Evolutionary conservation across 2,329 filamentous ascomycete genomes (phyloP), one percentile per base, ranked within the genome.

Genomic region (Hirsutella minnesotensis): DNA sequence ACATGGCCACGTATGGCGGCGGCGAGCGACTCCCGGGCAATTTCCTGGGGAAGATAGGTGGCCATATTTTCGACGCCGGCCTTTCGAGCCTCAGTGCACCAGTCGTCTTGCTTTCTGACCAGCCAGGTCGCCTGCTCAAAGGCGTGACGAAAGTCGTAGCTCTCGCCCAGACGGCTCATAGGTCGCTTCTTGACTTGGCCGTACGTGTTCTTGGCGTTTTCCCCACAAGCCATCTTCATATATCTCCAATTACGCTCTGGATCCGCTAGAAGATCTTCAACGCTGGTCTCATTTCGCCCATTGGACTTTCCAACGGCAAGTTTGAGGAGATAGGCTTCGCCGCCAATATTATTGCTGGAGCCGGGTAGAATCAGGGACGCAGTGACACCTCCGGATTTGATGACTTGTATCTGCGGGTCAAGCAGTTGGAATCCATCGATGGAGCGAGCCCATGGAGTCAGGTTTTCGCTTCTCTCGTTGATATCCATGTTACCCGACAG

Each of bases 141-240:
- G 2, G 79, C 78, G 45, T 79, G 78, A 2, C 81, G 70, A 51
- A 85, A 81, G 48, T 78, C 72, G 70, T 77, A 85, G 39, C 79
- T 80, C 60, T 85, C 79, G 9, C 81, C 81, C 53, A 85, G 63
- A 1, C 81, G 67, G 47, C 75, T 82, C 43, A 68, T 68, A 0
- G 77, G 78, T 38, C 64, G 64, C 41, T 69, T 66, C 20, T 75
- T 76, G 4, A 62, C 53, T 38, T 64, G 66, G 9, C 78, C 78
- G 46, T 83, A 81, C 1, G 77, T 63, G 1, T 69, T 62, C 62
- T 83, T 83, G 2, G 80, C 65, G 51, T 85, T 85, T 60, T 85
- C 81, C 30, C 81, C 81, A 49, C 80, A 85, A 0, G 81, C 81
- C 80, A 85, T 85, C 63, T 86, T 85, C 69, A 86, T 81, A 57